Percentiles rank a stretch among this genome's conserved stretches.
Conservation (phyloP, 1,284 basidiomycete genomes). For the Leccinum griseonigrum region DNA sequence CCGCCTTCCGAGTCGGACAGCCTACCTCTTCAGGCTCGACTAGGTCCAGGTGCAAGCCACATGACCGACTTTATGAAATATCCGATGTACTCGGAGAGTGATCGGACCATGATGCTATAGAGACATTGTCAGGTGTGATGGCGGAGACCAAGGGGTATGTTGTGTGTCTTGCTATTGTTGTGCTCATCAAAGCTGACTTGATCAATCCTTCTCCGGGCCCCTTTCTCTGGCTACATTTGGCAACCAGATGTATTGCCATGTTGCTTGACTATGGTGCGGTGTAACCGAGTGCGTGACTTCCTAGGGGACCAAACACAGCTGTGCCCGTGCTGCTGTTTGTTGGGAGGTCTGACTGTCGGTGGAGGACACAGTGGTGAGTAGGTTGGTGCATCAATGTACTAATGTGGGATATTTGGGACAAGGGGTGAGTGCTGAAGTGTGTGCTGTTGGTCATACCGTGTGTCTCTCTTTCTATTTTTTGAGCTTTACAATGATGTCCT, state of each 20-base stretch:
- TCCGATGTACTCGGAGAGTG: slow-evolving; percentile 13
- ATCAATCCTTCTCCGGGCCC: not conserved
- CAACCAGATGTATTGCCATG: slow-evolving; percentile 56
- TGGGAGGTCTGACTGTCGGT: too few species aligned
- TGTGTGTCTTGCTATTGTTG: not conserved
- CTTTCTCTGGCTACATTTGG: not conserved
- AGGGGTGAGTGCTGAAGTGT: too few species aligned
- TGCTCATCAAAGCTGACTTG: not conserved
- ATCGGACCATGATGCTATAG: slow-evolving; percentile 12
- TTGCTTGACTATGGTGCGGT: slow-evolving; percentile 53
- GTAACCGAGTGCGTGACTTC: slow-evolving; percentile 40
- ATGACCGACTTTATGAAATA: slow-evolving; percentile 18
- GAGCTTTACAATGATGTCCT: too few species aligned
- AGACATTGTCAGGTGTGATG: slow-evolving; percentile 14
- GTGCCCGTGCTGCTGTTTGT: too few species aligned
- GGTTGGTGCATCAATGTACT: too few species aligned
- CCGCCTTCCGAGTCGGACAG: slow-evolving; percentile 15
- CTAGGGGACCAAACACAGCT: slow-evolving; percentile 56
- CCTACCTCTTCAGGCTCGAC: not conserved
- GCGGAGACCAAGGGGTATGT: slow-evolving; percentile 25
- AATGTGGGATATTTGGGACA: too few species aligned
- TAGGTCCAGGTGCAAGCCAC: not conserved
- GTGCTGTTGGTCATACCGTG: too few species aligned
- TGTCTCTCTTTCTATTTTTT: too few species aligned
- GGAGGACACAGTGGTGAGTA: too few species aligned